Evolutionary conservation across 352 stramenopile species (phyloP), one percentile per base, ranked within the genome.

Genomic region (Phytophthora idaei): DNA sequence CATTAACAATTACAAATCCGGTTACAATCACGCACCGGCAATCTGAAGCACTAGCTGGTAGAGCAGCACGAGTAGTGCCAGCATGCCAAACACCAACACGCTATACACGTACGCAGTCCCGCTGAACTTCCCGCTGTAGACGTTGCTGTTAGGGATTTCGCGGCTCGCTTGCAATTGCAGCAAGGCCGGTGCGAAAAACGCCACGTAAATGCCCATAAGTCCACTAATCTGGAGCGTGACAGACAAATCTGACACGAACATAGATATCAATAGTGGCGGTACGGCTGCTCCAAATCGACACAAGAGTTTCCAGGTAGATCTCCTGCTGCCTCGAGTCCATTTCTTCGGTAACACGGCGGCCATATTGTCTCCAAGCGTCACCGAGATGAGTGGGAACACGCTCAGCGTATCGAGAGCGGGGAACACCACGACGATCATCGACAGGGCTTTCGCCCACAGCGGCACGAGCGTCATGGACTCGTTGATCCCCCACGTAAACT

Each of bases 301-400:
- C 31, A 91, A 61, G 11, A 96, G 69, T 31, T 89, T 92, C 73
- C 73, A 92, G n/a, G 81, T 85, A 11, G 67, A 48, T 31, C 71
- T 76, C 7, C 69, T 71, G 31, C 73, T 67, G 25, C 73, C 49
- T 32, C 56, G 71, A 3, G 69, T 58, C 83, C 80, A 90, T 14
- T 32, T 39, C 34, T 75, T 64, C 4, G 81, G 80, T 25, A 90
- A 56, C 21, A 92, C 76, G 3, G 83, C 84, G 0, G 85, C 78
- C 69, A 97, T 89, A 73, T 96, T 97, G 70, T 97, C 90, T 27
- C 91, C 91, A n/a, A 97, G 78, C 15, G 91, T 97, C 45, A 95
- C 90, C 0, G 89, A 94, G 74, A 97, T 97, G 29, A 97, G 69
- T n/a, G 91, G 91, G 61, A 96, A 97, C 29, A 97, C 88, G 52